phyloP scores from a whole-genome alignment of 768 basidiomycete species.

The Mycena crocata region DNA sequence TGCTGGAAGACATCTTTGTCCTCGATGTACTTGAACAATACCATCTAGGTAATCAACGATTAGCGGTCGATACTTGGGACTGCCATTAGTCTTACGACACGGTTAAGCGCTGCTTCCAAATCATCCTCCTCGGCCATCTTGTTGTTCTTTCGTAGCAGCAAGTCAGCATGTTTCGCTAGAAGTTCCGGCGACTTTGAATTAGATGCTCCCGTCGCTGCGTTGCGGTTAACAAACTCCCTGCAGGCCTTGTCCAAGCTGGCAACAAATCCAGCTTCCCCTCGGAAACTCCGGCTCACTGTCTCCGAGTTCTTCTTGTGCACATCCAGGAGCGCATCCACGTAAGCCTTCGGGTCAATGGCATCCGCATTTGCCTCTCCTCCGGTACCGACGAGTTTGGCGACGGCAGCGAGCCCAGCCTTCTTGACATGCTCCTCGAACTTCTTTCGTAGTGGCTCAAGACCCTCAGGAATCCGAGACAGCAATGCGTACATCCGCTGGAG shows the following conservation, averaged over 20 bases:
- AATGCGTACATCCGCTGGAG: constrained; percentile 94
- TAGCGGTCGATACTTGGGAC: constrained; percentile 39
- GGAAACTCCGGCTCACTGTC: constrained; percentile 89
- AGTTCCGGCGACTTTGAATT: constrained; percentile 92
- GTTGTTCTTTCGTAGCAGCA: constrained; percentile 92
- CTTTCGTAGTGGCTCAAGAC: constrained; percentile 90
- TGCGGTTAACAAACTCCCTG: constrained; percentile 94
- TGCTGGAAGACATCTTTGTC: constrained; percentile 99
- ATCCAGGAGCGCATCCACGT: constrained; percentile 91
- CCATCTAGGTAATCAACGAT: constrained; percentile 73
- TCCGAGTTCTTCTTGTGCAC: constrained; percentile 94
- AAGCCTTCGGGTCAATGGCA: constrained; percentile 89
- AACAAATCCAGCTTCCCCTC: constrained; percentile 93
- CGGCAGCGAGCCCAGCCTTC: constrained; percentile 84
- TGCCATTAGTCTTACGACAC: constrained; percentile 71
- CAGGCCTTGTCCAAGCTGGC: constrained; percentile 95
- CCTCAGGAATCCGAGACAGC: constrained; percentile 90
- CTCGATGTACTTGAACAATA: constrained; percentile 97
- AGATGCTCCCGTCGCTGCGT: constrained; percentile 88
- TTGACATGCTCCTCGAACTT: constrained; percentile 97
- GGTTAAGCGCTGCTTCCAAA: constrained; percentile 88
- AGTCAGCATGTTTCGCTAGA: constrained; percentile 91
- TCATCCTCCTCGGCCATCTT: constrained; percentile 94
- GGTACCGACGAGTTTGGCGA: constrained; percentile 79
- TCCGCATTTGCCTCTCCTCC: constrained; percentile 60